Base-by-base conservation (phyloP, 495 filamentous ascomycete genomes). In the Penicillium bovifimosum region DNA sequence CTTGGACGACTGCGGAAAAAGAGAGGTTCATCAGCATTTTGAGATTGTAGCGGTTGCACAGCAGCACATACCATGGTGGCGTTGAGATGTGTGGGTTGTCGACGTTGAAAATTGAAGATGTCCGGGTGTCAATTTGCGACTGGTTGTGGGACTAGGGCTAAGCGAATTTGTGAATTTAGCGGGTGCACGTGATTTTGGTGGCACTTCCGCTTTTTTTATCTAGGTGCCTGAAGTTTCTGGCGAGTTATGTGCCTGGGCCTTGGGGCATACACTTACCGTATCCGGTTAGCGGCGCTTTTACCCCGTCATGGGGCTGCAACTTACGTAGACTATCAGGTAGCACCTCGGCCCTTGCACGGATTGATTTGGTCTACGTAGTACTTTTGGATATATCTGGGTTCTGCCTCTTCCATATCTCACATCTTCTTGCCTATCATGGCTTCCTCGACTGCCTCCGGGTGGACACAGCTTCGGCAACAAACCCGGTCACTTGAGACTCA, bases 401-500 rank as follows among this genome's bases (percentile, higher is more conserved):
- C 41, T 38, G 16, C 35, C 24, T 41, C 17, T 53, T 27, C n/a
- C 4, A n/a, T n/a, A 27, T 36, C 13, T 41, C 36, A 41, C 18
- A 47, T 26, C 39, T 27, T 9, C 16, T 5, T 54, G 33, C 41
- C 38, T 47, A 13, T 33, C 50, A 93, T 93, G 89, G 80, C 88
- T 29, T 78, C 82, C 41, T 73, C 88, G 42, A 86, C 87, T 20
- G 81, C 88, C 55, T 87, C 85, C 50, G 91, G 90, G 66, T 98
- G 93, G 93, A 85, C 90, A 55, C 93, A 96, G 74, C 82, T 98
- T 48, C 87, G 93, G 58, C 90, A 96, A 70, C 93, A 97, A 70
- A 88, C 91, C 46, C 80, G 95, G 58, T 81, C 85, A 17, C 76
- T 97, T 53, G 95, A 98, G 69, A 89, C 87, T 52, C 95, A 98